Base-by-base conservation (phyloP, 306 rosid species). In the Quercus alba region DNA sequence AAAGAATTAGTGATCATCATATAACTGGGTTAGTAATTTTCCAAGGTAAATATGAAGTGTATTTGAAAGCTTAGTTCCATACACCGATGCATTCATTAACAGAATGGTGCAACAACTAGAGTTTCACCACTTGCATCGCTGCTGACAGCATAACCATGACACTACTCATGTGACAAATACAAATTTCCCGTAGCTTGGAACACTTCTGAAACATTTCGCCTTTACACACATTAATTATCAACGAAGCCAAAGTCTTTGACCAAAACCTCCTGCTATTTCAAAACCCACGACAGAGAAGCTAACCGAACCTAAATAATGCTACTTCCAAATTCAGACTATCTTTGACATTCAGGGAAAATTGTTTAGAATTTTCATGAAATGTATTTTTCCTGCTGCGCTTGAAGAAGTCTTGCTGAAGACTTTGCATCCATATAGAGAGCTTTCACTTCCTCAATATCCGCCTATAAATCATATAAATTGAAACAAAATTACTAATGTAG, bases 371-470 rank as follows among this genome's bases (percentile, higher is more conserved):
- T 63, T 85, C 74, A 93, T 17, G 97, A 64, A 74, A 91, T 94
- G 83, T 94, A 94, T 78, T 90, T 92, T 76, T 92, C 98, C 80
- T 94, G 97, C 88, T 92, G 98, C 84, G 89, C 97, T 82, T 94
- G 97, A 62, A 94, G 95, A 78, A 94, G 88, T 85, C 19, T 92
- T 57, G 96, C 97, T 15, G 97, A 89, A 75, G 97, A 89, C 79
- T 94, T 92, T 23, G 97, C 97, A 86, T 88, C 99, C 89, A 91
- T 88, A 87, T 90, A 95, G 58, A 95, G 88, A 4, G 86, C 23
- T 23, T 23, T 23, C 23, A 23, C 23, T 23, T 23, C 23, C 23
- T 23, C 23, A 23, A 23, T 23, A 23, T 23, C 23, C 23, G 1
- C 23, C 23, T 23, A 23, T 23, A 23, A 21, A 21, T 21, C 23